Evolutionary conservation across 2,329 filamentous ascomycete genomes (phyloP).

Genomic region (Sporothrix mexicana): DNA sequence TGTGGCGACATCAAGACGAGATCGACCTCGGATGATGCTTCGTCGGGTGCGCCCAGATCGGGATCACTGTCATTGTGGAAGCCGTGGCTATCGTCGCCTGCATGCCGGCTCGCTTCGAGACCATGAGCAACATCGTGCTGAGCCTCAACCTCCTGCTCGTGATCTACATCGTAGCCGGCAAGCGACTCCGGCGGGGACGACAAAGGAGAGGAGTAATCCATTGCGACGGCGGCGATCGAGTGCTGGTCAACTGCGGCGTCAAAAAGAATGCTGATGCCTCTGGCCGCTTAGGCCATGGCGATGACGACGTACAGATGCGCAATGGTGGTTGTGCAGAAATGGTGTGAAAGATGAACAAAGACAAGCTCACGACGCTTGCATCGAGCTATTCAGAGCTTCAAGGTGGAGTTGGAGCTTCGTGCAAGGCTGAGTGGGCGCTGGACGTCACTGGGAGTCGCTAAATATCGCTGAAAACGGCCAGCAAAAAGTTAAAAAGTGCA

Average conservation of each 20-base stretch:
- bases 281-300: slow-evolving; percentile 2
- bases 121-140: too few relatives aligned
- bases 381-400: slow-evolving; percentile 3
- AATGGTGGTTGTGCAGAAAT: too few relatives aligned
- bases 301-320: background rate
- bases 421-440: slow-evolving; percentile 4
- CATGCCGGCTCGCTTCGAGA: too few relatives aligned
- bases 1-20: background rate
- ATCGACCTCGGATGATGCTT: background rate
- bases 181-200: slow-evolving; percentile 29
- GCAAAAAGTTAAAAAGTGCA: slow-evolving; percentile 14
- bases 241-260: background rate
- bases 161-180: background rate
- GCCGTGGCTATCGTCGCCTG: background rate
- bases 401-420: background rate
- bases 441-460: background rate
- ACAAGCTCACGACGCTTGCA: background rate
- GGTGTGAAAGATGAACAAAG: background rate
- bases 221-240: background rate
- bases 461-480: background rate
- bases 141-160: background rate
- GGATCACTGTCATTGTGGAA: background rate
- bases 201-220: slow-evolving; percentile 29
- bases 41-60: background rate
- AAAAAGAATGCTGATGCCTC: too few relatives aligned